Conservation (phyloP, 2,329 filamentous ascomycete genomes). For the Pseudopithomyces chartarum region DNA sequence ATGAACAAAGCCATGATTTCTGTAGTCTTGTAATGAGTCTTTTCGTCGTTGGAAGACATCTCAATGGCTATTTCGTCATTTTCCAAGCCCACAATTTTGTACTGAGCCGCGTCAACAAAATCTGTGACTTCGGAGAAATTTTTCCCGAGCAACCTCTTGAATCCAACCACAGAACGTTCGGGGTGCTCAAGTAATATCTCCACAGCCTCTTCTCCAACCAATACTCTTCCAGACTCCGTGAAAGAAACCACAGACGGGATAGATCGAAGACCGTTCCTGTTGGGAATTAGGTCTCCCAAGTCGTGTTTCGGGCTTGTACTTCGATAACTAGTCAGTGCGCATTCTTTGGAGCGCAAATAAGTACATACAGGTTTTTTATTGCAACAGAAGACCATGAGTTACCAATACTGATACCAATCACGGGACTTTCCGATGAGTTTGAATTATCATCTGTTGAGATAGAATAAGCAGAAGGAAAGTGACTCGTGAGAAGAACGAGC, state of each 20-base stretch:
- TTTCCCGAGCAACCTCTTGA: neutral
- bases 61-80: constrained; percentile 86
- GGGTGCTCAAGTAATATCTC: neutral
- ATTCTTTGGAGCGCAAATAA: neutral
- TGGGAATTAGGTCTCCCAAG: neutral
- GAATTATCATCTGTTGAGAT: neutral
- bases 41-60: constrained; percentile 68
- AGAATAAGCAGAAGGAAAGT: no score
- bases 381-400: neutral
- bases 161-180: neutral
- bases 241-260: neutral
- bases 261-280: neutral
- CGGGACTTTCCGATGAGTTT: neutral
- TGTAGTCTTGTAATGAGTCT: constrained; percentile 79
- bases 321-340: neutral
- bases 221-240: neutral
- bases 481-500: no score
- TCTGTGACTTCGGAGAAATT: neutral
- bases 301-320: neutral
- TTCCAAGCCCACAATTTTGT: neutral
- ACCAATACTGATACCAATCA: neutral
- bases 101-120: neutral
- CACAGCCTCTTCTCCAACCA: neutral
- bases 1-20: constrained; percentile 78
- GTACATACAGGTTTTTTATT: neutral